Base-by-base conservation (phyloP, 352 stramenopile species). In the Globisporangium splendens region DNA sequence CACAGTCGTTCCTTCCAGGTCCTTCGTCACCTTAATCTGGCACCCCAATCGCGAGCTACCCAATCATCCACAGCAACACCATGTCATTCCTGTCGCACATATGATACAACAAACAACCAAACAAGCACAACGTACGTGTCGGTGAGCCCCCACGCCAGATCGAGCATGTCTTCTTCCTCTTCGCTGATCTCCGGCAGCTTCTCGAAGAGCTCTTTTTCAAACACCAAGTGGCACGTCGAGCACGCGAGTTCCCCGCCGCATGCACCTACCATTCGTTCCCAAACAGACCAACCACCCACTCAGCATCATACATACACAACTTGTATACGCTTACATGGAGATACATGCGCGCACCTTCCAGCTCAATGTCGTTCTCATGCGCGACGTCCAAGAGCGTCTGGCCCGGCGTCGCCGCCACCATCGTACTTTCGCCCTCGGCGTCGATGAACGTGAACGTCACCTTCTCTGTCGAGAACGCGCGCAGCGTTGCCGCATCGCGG, bases 161-260 rank as follows among this genome's bases (percentile, higher is more conserved):
- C 93, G 24, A 98, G 85, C 93, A 98, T 98, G 70, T 98, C 93
- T 56, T 98, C 93, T 61, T 98, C 93, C 53, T 98, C 93, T 68
- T 98, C 90, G 51, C 77, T 84, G 60, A 96, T 91, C 66, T 83
- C 72, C 11, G 91, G 91, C 20, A 98, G 70, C 43, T 81, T 71
- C 24, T 96, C 86, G 55, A 87, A 98, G 35, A 96, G 76, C 18
- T 91, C 81, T 62, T 97, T 82, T 50, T 92, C 81, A 42, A 98
- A 93, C 41, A 98, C 75, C 48, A 97, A 66, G 76, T 98, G 93
- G 73, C 93, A 98, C 31, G 93, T 98, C 41, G 89, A 97, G 67
- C 93, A 98, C 20, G 93, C 93, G 22, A 97, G 63, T 62, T 98
- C 93, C 11, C 92, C 92, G 3, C 93, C 93, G 50, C 93, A 98